Evolutionary conservation across 2,329 filamentous ascomycete genomes (phyloP), one percentile per base, ranked within the genome.

Genomic region (Colletotrichum chlorophyti): DNA sequence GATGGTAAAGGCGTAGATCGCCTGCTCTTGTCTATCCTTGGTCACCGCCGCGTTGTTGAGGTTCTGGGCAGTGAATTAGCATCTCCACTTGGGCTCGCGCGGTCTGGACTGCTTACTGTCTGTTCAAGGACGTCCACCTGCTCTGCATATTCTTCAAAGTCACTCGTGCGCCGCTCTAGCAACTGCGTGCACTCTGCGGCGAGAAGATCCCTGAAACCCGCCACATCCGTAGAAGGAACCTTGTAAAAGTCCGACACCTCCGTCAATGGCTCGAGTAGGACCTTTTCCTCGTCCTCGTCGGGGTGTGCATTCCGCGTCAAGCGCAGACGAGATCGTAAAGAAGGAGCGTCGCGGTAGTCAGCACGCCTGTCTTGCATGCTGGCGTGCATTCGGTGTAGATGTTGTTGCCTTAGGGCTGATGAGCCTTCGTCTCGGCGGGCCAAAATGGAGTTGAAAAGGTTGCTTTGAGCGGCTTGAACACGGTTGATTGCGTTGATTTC

Each of bases 1-100:
- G 45, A 82, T 72, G 5, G 80, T 81, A 55, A 82, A 81, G 35
- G 75, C 77, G 58, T 79, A 79, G 46, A 81, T 77, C 42, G 79
- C 77, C 32, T 74, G 74, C 52, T 80, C 78, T 51, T 82, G 76
- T 14, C 75, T 69, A 63, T 79, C 76, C 45, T 77, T 77, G 17
- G 73, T 75, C 35, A 69, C 72, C 52, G 74, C 69, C 49, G 78
- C 69, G 47, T 74, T 75, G 59, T 73, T 75, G 10, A 57, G 49
- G 37, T 71, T 72, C 68, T 71, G 24, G 21, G 15, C 7, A 19
- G 2, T 26, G 6, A 11, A 37, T 54, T 40, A 57, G 37, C 34
- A n/a, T 15, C 26, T n/a, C 15, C 11, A 8, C 2, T 10, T 5
- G 37, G 29, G 5, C 43, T 27, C 34, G 38, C 8, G 14, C 12